Evolutionary conservation across 345 rosid species (phyloP).

Genomic region (Brassica nigra): DNA sequence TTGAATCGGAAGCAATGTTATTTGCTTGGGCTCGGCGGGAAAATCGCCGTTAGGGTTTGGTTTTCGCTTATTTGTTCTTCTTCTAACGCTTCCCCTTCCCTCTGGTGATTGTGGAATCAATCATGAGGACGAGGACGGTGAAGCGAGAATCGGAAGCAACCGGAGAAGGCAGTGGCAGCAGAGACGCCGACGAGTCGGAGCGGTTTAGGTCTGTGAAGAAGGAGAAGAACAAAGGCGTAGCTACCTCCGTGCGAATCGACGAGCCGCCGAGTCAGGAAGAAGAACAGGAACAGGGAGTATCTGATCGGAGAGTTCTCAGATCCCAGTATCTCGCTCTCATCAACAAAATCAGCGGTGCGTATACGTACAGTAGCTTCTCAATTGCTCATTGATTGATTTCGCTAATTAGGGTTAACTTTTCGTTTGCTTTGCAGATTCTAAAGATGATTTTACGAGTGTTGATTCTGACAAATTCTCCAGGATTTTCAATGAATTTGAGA

Average conservation of each 20-base stretch:
- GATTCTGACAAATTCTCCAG: conserved; percentile 65
- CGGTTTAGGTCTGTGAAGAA: conserved; percentile 37
- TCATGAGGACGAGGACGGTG: conserved; percentile 33
- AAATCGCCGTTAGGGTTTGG: conserved; percentile 41
- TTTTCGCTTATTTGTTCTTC: neutral
- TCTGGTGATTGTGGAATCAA: neutral
- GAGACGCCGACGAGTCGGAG: conserved; percentile 20
- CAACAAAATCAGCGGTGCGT: conserved; percentile 58
- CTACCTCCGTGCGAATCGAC: neutral
- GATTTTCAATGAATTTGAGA: conserved; percentile 65
- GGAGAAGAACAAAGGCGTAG: conserved; percentile 19
- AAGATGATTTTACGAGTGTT: conserved; percentile 62
- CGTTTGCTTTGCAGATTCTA: conserved; percentile 49
- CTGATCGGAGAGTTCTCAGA: conserved; percentile 67
- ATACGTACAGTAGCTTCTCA: neutral
- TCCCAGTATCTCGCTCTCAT: conserved; percentile 67
- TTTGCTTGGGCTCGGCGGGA: conserved; percentile 40
- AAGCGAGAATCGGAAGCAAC: conserved; percentile 34
- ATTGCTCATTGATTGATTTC: neutral
- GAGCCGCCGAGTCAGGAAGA: conserved; percentile 36
- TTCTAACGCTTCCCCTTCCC: neutral
- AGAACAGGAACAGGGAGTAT: conserved; percentile 31
- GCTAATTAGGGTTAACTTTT: neutral
- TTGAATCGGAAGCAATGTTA: neutral
- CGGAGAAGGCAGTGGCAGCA: conserved; percentile 4